A percentile compares a stretch with the other conserved stretches of the same genome.
Conservation (phyloP, 768 basidiomycete species). For the Termitomyces sp. region DNA sequence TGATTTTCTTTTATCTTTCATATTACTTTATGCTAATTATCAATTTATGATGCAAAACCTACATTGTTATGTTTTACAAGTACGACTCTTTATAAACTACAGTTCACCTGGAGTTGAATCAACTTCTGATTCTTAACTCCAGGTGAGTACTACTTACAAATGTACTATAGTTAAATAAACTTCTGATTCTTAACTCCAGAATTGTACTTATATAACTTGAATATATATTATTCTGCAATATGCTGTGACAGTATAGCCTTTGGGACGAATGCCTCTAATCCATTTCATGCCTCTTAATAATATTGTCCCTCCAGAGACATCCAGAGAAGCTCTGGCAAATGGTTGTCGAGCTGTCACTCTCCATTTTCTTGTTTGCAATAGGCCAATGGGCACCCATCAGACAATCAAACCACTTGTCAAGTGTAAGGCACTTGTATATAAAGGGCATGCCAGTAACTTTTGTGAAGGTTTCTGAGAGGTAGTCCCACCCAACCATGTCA, state of each 20-base stretch:
- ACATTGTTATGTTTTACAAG: too few species aligned
- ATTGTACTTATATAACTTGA: too few species aligned
- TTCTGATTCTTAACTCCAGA: too few species aligned
- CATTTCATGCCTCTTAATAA: constrained; percentile 40
- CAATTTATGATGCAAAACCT: too few species aligned
- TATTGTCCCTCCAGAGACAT: constrained; percentile 35
- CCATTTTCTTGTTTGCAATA: constrained; percentile 24
- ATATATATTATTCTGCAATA: too few species aligned
- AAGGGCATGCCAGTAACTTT: constrained; percentile 32
- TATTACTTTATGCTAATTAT: too few species aligned
- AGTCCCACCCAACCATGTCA: constrained; percentile 32
- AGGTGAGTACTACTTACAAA: too few species aligned
- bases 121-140: too few species aligned
- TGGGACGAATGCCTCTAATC: constrained; percentile 34
- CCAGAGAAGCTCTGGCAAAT: constrained; percentile 35
- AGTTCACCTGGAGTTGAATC: too few species aligned
- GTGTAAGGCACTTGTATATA: constrained; percentile 23
- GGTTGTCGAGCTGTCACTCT: constrained; percentile 26
- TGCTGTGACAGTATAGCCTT: constrained; percentile 18
- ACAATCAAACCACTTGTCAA: constrained; percentile 29
- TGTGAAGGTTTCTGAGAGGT: constrained; percentile 31
- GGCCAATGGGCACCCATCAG: constrained; percentile 23
- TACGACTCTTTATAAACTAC: too few species aligned
- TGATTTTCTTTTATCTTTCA: too few species aligned
- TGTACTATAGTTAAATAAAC: too few species aligned